A percentile compares a stretch with the other conserved stretches of the same genome.
These are phyloP conservation scores for Tylopilus intermedius DNA, from an alignment of 768 basidiomycete genomes.

Conservation along the genomic window DNA sequence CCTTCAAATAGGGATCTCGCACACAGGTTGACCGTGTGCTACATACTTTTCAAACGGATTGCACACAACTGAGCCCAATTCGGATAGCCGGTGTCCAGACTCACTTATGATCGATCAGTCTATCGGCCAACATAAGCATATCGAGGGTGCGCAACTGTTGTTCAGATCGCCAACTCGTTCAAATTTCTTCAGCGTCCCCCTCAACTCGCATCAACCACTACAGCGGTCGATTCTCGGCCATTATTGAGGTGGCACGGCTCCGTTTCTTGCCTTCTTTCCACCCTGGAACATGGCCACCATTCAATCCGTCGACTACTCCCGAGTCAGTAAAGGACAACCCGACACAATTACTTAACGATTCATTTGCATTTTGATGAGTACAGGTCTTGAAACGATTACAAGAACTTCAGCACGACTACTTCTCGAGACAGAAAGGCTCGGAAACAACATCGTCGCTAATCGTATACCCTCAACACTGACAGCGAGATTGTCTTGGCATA, in stretches of 20 bases:
- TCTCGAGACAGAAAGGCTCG: slow-evolving; percentile 1
- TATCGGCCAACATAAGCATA: neutral
- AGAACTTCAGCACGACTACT: neutral
- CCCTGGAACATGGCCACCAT: neutral
- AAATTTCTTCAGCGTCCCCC: slow-evolving; percentile 1
- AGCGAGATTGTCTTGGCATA: neutral
- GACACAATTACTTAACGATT: neutral
- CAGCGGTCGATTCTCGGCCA: slow-evolving; percentile 1
- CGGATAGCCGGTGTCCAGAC: slow-evolving; percentile 3
- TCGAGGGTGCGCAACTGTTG: slow-evolving; percentile 7
- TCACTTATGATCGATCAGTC: slow-evolving; percentile 11
- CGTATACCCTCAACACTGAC: slow-evolving; percentile 12
- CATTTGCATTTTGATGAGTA: slow-evolving; percentile 1
- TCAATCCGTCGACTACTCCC: neutral
- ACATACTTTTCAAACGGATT: neutral
- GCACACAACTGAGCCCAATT: neutral
- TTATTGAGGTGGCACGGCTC: neutral
- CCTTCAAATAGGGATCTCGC: slow-evolving; percentile 13
- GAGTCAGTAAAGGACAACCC: too few species aligned
- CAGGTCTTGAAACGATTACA: neutral
- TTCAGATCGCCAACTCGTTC: neutral
- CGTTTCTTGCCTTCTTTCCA: neutral
- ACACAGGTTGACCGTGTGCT: neutral
- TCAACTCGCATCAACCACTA: slow-evolving; percentile 7
- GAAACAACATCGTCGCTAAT: slow-evolving; percentile 6